Conservation (phyloP, 768 basidiomycete genomes). For the Leccinum boreale region DNA sequence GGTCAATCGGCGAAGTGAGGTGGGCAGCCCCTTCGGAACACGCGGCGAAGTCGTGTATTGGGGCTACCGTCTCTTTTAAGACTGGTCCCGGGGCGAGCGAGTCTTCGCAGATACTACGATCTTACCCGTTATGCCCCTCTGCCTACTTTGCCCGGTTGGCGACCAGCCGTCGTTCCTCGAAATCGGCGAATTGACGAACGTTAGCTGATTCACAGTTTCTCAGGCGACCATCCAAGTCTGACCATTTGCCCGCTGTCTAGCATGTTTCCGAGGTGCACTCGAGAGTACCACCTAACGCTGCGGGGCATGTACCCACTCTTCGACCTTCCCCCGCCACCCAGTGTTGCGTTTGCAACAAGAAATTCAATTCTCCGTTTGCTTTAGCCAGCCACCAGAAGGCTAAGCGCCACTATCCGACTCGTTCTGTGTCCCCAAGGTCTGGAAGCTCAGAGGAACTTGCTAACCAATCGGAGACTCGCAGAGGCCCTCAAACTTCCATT, state of each 20-base stretch:
- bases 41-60: slow-evolving; percentile 32
- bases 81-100: slow-evolving; percentile 14
- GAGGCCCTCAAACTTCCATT: background rate
- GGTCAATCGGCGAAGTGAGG: slow-evolving; percentile 21
- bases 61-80: slow-evolving; percentile 32
- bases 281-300: background rate
- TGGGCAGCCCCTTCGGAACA: slow-evolving; percentile 26
- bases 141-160: slow-evolving; percentile 22
- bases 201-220: slow-evolving; percentile 3
- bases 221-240: background rate
- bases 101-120: slow-evolving; percentile 15
- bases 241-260: slow-evolving; percentile 10
- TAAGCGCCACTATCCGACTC: slow-evolving; percentile 20
- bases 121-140: slow-evolving; percentile 22
- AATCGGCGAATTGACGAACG: slow-evolving; percentile 16
- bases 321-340: slow-evolving; percentile 9
- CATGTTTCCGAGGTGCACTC: slow-evolving; percentile 22
- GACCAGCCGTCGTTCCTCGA: slow-evolving; percentile 22
- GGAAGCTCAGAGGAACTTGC: slow-evolving; percentile 1
- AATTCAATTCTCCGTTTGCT: slow-evolving; percentile 16
- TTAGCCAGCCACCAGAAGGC: slow-evolving; percentile 21
- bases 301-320: background rate
- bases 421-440: slow-evolving; percentile 1
- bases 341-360: slow-evolving; percentile 27
- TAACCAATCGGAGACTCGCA: slow-evolving; percentile 3